Evolutionary conservation across 805 yeast species (phyloP).

Genomic region (Metschnikowia henanensis): DNA sequence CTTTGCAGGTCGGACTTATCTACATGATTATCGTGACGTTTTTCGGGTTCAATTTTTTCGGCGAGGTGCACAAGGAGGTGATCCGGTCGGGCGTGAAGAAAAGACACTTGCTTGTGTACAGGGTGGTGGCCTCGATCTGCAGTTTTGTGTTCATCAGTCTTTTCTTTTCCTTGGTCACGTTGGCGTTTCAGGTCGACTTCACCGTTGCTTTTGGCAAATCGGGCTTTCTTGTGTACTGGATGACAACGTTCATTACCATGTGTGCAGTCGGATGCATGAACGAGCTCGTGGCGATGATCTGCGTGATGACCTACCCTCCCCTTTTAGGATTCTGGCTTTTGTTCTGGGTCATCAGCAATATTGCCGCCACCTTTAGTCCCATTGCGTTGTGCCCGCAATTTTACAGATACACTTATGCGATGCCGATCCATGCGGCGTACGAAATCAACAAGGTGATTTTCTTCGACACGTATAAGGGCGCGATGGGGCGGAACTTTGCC

Average conservation of each 20-base stretch:
- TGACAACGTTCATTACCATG: constrained; percentile 66
- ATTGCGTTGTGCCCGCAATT: constrained; percentile 57
- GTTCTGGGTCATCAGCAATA: constrained; percentile 66
- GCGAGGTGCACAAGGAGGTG: constrained; percentile 50
- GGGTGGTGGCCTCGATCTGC: constrained; percentile 49
- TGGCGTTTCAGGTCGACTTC: constrained; percentile 67
- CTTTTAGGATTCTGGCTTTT: constrained; percentile 69
- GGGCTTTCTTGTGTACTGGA: constrained; percentile 78
- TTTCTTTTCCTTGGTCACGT: constrained; percentile 56
- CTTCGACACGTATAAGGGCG: constrained; percentile 54
- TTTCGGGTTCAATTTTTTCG: constrained; percentile 65
- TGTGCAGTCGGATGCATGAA: constrained; percentile 75
- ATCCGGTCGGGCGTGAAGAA: constrained; percentile 44
- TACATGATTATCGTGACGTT: constrained; percentile 71
- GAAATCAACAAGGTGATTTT: constrained; percentile 62
- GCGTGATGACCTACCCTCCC: constrained; percentile 59
- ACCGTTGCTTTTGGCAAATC: constrained; percentile 58
- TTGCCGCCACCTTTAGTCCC: constrained; percentile 68
- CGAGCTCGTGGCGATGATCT: constrained; percentile 58
- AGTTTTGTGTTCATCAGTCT: constrained; percentile 60
- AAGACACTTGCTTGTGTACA: constrained; percentile 48
- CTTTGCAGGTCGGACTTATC: constrained; percentile 74
- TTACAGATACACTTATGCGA: constrained; percentile 63
- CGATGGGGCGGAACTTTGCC: constrained; percentile 61
- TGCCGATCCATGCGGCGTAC: constrained; percentile 67